Evolutionary conservation across 306 rosid species (phyloP), one percentile per base, ranked within the genome.

Genomic region (Pyrus betulifolia): DNA sequence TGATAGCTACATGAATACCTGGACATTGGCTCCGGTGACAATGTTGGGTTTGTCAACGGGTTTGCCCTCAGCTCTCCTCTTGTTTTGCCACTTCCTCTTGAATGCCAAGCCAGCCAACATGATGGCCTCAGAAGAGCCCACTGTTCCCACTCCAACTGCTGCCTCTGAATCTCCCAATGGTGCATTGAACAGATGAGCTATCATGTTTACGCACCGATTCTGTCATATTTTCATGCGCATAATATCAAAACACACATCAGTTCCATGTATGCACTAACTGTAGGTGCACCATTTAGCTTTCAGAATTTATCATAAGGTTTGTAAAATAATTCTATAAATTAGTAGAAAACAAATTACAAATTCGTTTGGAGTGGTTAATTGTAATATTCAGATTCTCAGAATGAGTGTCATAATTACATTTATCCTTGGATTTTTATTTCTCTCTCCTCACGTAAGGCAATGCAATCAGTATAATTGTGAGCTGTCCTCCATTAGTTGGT

Each of bases 21-120:
- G 98, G 58, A 93, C 98, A 51, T 93, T 93, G 74, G 98, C 97
- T 35, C 97, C 98, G 6, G 98, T 93, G 67, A 93, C 98, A 78
- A 93, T 93, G 84, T 93, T 93, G 79, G 98, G 98, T 0, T 89
- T 91, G 86, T 93, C 96, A 14, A 1, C 25, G 30, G 97, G 96
- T 60, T 86, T 84, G 42, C 93, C 96, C 35, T 83, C 87, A 21
- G 80, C 72, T 81, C 78, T 88, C 77, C 83, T 86, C 78, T 52
- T 83, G 85, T 91, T 93, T 74, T 93, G 98, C 98, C 98, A 93
- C 38, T 49, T 91, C 22, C 98, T 88, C 83, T 93, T 93, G 93
- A 93, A 93, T 7, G 98, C 98, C 81, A 93, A 84, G 12, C 98
- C 98, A 27, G 98, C 98, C 88, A 93, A 86, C 98, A 93, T 93